phyloP scores from a whole-genome alignment of 2,329 filamentous ascomycete species.

The Calonectria pseudoturangicola region DNA sequence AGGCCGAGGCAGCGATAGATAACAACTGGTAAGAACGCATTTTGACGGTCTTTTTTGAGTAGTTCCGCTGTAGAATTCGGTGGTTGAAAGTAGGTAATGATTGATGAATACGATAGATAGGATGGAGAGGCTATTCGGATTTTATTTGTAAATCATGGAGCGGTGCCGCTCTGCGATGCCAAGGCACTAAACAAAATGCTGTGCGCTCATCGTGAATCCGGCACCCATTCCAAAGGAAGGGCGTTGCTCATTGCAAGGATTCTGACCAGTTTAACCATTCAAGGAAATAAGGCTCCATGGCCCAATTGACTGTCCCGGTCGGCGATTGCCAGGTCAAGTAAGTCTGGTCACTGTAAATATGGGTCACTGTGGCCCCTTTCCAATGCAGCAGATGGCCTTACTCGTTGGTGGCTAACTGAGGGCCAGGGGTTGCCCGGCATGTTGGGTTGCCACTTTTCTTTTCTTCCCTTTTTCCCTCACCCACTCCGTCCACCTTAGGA shows the following conservation, averaged over 20 bases:
- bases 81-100: background rate
- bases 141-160: background rate
- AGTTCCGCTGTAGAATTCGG: background rate
- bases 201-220: conserved; percentile 10
- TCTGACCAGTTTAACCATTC: background rate
- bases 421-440: background rate
- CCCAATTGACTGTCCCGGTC: background rate
- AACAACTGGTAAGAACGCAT: conserved; percentile 2
- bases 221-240: conserved; percentile 1
- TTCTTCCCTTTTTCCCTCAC: too few relatives aligned
- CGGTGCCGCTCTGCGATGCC: background rate
- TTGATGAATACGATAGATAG: background rate
- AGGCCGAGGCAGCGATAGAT: background rate
- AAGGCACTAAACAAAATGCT: background rate
- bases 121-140: background rate
- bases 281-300: conserved; percentile 1
- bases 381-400: background rate
- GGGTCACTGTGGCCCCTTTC: conserved; percentile 2
- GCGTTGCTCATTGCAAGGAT: background rate
- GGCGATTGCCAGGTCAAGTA: background rate
- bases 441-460: background rate
- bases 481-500: background rate
- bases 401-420: background rate
- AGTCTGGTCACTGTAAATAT: background rate
- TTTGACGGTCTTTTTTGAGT: background rate